Conservation (phyloP, 345 rosid genomes). For the Draba incana region DNA sequence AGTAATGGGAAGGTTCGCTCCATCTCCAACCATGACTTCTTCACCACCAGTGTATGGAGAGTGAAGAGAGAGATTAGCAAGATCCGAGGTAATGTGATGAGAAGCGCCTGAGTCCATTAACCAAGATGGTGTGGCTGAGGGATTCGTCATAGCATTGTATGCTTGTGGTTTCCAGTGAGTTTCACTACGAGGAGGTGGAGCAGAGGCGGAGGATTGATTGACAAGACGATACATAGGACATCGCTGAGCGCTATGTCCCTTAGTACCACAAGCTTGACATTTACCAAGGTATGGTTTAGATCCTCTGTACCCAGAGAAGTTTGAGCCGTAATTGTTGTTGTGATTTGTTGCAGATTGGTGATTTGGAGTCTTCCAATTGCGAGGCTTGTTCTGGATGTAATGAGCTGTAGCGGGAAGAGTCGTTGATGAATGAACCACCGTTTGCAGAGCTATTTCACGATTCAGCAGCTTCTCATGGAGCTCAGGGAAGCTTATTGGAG, state of each 20-base stretch:
- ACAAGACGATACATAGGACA: neutral
- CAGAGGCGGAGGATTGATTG: neutral
- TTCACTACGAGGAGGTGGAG: neutral
- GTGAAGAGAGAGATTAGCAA: too few species aligned
- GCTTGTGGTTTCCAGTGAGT: neutral
- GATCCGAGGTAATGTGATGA: too few species aligned
- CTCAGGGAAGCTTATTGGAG: too few species aligned
- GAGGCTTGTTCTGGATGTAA: too few species aligned
- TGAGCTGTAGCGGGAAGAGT: too few species aligned
- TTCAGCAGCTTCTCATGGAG: too few species aligned
- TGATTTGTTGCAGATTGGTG: neutral
- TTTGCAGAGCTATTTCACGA: too few species aligned
- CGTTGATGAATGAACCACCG: too few species aligned
- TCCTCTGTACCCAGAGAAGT: neutral
- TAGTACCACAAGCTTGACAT: neutral
- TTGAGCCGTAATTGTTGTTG: neutral
- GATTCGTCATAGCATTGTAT: neutral
- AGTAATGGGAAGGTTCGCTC: too few species aligned
- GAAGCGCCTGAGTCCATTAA: neutral
- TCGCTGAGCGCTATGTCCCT: neutral
- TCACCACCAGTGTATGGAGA: too few species aligned
- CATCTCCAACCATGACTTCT: too few species aligned
- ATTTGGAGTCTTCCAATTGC: neutral
- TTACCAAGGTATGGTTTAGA: neutral
- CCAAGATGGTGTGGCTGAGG: neutral